These are phyloP conservation scores for Lanmaoa pseudosensibilis DNA, from an alignment of 768 basidiomycete genomes.

Conservation along the genomic window DNA sequence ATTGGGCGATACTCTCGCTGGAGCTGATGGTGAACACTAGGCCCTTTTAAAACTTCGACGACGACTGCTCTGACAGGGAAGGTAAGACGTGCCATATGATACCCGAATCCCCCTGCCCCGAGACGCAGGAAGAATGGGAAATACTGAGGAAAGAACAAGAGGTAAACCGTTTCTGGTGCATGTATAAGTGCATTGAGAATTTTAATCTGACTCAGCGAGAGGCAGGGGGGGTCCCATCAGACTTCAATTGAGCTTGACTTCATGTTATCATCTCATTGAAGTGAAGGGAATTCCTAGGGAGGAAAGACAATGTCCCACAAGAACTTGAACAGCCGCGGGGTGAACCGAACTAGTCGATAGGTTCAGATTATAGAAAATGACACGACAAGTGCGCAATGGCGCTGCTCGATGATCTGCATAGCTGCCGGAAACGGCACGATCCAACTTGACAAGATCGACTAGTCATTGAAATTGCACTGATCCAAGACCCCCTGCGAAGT, in stretches of 20 bases:
- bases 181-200: background rate
- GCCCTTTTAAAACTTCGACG: constrained; percentile 2
- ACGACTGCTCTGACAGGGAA: background rate
- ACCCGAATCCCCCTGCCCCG: background rate
- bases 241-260: background rate
- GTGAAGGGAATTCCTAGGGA: background rate
- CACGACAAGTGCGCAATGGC: too few relatives aligned
- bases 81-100: background rate
- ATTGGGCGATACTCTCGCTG: background rate
- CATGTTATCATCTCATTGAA: background rate
- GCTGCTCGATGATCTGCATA: too few relatives aligned
- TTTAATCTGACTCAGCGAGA: background rate
- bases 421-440: too few relatives aligned
- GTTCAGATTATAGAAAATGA: too few relatives aligned
- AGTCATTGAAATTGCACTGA: too few relatives aligned
- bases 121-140: background rate
- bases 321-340: too few relatives aligned
- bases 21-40: too few relatives aligned
- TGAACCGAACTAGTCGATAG: too few relatives aligned
- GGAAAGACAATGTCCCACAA: background rate
- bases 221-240: background rate
- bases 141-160: background rate
- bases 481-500: too few relatives aligned
- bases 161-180: background rate
- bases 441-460: too few relatives aligned